Conservation (phyloP, 768 basidiomycete species). For the Gymnopilus dilepis region DNA sequence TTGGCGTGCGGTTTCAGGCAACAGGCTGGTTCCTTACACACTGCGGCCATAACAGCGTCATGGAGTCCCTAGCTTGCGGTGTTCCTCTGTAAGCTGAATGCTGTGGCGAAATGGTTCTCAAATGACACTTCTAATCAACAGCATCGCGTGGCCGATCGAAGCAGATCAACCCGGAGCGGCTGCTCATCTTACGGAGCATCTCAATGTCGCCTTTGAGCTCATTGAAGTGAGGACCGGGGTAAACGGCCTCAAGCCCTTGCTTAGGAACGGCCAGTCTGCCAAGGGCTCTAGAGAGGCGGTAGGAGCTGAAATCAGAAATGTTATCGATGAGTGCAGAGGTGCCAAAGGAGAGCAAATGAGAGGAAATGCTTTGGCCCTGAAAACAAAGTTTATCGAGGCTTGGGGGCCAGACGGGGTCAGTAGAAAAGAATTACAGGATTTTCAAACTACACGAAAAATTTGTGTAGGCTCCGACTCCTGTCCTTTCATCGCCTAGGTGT, state of each 20-base stretch:
- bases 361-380: too few species aligned
- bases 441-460: too few species aligned
- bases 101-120: neutral
- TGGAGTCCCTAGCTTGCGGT: constrained; percentile 15
- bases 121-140: neutral
- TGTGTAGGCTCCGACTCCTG: too few species aligned
- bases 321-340: constrained; percentile 12
- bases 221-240: constrained; percentile 18
- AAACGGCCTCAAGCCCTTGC: constrained; percentile 9
- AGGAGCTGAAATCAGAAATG: constrained; percentile 14
- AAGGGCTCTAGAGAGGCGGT: constrained; percentile 18
- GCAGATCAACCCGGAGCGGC: constrained; percentile 17
- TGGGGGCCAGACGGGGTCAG: too few species aligned
- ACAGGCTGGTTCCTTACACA: constrained; percentile 21
- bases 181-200: constrained; percentile 11
- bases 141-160: constrained; percentile 19
- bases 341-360: constrained; percentile 13
- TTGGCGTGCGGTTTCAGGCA: constrained; percentile 2
- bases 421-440: too few species aligned
- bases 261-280: constrained; percentile 8
- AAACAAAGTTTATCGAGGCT: too few species aligned
- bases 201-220: constrained; percentile 19
- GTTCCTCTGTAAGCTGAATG: constrained; percentile 13
- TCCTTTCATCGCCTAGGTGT: too few species aligned
- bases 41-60: constrained; percentile 17